Conservation (phyloP, 1,139 yeast genomes). For the Yamadazyma diddensiae region DNA sequence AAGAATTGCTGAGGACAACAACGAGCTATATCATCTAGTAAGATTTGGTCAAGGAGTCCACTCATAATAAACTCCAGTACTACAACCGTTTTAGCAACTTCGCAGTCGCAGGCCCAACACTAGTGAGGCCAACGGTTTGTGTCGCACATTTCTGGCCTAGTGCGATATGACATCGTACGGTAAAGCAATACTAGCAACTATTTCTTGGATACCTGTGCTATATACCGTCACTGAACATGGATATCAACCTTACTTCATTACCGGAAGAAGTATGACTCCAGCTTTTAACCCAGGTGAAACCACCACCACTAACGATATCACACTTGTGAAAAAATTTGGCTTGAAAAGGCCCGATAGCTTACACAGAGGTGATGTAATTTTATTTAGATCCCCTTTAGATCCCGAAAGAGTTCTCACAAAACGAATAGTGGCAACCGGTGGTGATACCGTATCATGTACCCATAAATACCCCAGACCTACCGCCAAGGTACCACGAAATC, state of each 20-base stretch:
- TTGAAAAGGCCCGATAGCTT: conserved; percentile 46
- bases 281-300: conserved; percentile 67
- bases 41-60: conserved; percentile 29
- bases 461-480: conserved; percentile 58
- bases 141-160: too few species aligned
- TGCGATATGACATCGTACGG: too few species aligned
- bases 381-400: conserved; percentile 74
- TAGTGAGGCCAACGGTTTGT: too few species aligned
- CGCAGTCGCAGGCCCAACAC: too few species aligned
- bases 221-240: conserved; percentile 69
- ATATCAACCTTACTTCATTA: conserved; percentile 71
- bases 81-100: too few species aligned
- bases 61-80: conserved; percentile 1
- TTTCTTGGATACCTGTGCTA: conserved; percentile 77
- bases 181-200: conserved; percentile 25
- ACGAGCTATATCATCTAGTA: conserved; percentile 50
- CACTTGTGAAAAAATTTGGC: conserved; percentile 65
- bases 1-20: conserved; percentile 65
- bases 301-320: conserved; percentile 60
- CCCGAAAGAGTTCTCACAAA: conserved; percentile 75
- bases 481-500: conserved; percentile 70
- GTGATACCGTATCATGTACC: conserved; percentile 62
- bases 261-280: conserved; percentile 88
- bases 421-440: conserved; percentile 71
- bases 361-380: conserved; percentile 66